These are phyloP conservation scores for Tricholoma matsutake DNA, from an alignment of 768 basidiomycete genomes.

Conservation along the genomic window DNA sequence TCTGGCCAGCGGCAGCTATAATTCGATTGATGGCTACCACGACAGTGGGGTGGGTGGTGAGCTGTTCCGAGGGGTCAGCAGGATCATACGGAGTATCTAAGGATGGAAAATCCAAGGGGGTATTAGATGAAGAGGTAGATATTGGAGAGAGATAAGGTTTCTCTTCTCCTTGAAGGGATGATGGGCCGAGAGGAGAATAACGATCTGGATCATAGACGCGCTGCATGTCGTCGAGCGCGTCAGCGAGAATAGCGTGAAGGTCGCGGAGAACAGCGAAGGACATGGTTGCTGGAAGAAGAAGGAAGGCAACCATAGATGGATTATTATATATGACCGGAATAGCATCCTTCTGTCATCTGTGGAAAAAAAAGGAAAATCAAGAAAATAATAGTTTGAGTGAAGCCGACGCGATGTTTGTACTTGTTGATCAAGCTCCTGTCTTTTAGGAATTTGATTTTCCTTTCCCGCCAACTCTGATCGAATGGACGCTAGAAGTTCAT, in stretches of 20 bases:
- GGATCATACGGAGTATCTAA: conserved; percentile 47
- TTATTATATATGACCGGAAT: conserved; percentile 6
- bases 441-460: background rate
- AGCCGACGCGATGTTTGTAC: background rate
- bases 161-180: background rate
- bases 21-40: conserved; percentile 59
- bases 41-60: conserved; percentile 59
- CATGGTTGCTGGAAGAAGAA: conserved; percentile 28
- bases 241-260: conserved; percentile 62
- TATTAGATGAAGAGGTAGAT: conserved; percentile 24
- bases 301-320: background rate
- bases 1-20: conserved; percentile 67
- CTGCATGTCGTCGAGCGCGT: conserved; percentile 69
- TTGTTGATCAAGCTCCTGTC: background rate
- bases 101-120: conserved; percentile 53
- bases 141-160: conserved; percentile 30
- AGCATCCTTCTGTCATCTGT: conserved; percentile 13
- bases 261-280: conserved; percentile 63
- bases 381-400: background rate
- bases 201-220: conserved; percentile 42
- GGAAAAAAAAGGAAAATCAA: conserved; percentile 8
- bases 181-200: conserved; percentile 9
- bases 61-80: conserved; percentile 45
- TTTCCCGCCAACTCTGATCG: background rate
- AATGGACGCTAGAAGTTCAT: conserved; percentile 1